Evolutionary conservation across 73 alveolate species (phyloP).

Genomic region (Paramecium tetraurelia): DNA sequence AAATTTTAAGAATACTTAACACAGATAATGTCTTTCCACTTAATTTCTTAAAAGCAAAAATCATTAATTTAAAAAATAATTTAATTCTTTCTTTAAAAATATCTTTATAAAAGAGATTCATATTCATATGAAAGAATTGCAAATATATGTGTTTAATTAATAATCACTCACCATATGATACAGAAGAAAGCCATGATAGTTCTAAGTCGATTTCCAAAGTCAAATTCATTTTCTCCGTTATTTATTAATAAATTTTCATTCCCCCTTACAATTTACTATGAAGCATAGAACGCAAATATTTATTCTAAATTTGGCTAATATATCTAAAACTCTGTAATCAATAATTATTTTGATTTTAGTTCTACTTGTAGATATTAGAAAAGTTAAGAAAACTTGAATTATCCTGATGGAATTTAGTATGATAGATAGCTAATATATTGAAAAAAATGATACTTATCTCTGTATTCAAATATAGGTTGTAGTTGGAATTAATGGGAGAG

Average conservation of each 20-base stretch:
- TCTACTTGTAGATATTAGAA: not conserved
- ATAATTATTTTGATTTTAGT: not conserved
- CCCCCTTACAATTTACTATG: not conserved
- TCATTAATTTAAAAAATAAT: not conserved
- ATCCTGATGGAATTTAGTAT: not conserved
- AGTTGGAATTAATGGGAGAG: not conserved
- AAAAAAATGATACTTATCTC: not conserved
- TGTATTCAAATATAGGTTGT: not conserved
- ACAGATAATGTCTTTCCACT: not conserved
- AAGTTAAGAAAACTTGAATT: not conserved
- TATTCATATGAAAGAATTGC: not conserved
- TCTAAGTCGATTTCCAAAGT: not conserved
- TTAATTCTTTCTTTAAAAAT: not conserved
- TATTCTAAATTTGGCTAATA: not conserved
- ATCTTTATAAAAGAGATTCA: not conserved
- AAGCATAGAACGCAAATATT: not conserved
- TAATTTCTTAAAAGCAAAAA: constrained; percentile 27
- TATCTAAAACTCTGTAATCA: not conserved
- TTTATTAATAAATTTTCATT: not conserved
- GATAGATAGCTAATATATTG: not conserved
- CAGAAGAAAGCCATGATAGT: not conserved
- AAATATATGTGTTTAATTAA: not conserved
- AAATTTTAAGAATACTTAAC: constrained; percentile 26
- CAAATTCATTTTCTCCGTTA: not conserved
- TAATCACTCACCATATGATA: not conserved